phyloP scores from a whole-genome alignment of 345 rosid species.

The Luvunga scandens region DNA sequence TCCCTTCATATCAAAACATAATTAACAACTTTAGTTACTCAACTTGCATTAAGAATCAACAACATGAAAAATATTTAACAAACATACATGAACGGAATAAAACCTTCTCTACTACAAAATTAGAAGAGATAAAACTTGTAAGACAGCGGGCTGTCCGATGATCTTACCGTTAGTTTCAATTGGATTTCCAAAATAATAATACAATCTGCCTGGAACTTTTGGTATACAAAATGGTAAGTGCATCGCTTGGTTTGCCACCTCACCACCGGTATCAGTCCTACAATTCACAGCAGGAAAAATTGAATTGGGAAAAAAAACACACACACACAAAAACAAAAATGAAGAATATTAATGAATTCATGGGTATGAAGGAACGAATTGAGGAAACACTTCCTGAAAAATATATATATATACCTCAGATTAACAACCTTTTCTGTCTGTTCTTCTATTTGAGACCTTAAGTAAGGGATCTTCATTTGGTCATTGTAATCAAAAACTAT shows the following conservation, averaged over 20 bases:
- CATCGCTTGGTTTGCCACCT: slow-evolving; percentile 39
- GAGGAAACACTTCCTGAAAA: background rate
- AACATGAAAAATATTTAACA: too few species aligned
- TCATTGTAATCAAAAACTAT: slow-evolving; percentile 47
- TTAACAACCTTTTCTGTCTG: background rate
- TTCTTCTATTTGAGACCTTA: slow-evolving; percentile 27
- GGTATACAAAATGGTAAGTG: slow-evolving; percentile 34
- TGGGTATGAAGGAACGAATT: background rate
- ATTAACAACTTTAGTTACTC: background rate
- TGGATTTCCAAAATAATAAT: slow-evolving; percentile 52
- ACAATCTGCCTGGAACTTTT: slow-evolving; percentile 48
- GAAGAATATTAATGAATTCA: background rate
- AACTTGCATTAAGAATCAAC: too few species aligned
- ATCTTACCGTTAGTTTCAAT: slow-evolving; percentile 38
- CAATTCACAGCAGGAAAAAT: background rate
- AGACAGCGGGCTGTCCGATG: too few species aligned
- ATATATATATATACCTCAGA: slow-evolving; percentile 27
- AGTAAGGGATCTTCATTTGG: slow-evolving; percentile 41
- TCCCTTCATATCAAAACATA: slow-evolving; percentile 25
- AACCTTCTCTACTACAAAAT: too few species aligned
- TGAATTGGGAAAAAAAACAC: background rate
- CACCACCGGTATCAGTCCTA: slow-evolving; percentile 39
- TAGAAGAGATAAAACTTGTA: too few species aligned
- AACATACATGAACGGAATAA: too few species aligned
- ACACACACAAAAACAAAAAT: too few species aligned